Conservation (phyloP, 495 filamentous ascomycete species). For the Bryoglossum gracile region DNA sequence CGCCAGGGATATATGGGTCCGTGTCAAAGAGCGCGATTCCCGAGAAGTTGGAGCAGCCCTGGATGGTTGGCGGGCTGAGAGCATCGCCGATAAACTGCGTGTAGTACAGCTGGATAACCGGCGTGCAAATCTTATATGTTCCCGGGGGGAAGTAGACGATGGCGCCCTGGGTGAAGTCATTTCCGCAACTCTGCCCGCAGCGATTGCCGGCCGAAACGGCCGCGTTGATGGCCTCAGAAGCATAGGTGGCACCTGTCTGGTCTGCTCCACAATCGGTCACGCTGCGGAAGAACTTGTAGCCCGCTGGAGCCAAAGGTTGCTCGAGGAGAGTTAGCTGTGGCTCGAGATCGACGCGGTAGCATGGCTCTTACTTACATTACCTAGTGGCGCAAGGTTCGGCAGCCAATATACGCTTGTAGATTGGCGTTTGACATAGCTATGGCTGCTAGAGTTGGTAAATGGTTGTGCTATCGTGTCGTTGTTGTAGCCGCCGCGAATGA, state of each 20-base stretch:
- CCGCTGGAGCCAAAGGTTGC: too few relatives aligned
- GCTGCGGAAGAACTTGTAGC: conserved; percentile 45
- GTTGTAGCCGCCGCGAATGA: too few relatives aligned
- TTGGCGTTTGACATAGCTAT: too few relatives aligned
- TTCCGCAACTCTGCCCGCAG: conserved; percentile 45
- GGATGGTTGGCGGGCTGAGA: conserved; percentile 53
- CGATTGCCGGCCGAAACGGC: conserved; percentile 41
- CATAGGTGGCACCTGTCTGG: conserved; percentile 25
- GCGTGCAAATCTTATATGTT: conserved; percentile 19
- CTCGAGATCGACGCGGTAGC: too few relatives aligned
- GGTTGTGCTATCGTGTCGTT: too few relatives aligned
- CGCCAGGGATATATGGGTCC: conserved; percentile 34
- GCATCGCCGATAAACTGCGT: conserved; percentile 35
- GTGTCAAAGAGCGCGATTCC: conserved; percentile 29
- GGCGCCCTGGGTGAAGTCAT: conserved; percentile 37
- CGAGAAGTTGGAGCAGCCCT: conserved; percentile 42
- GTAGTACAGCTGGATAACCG: conserved; percentile 26
- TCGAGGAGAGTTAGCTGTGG: too few relatives aligned
- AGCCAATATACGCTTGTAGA: too few relatives aligned
- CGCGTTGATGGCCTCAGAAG: conserved; percentile 46
- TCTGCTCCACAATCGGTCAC: conserved; percentile 17
- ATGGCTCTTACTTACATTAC: too few relatives aligned
- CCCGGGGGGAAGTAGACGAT: conserved; percentile 44
- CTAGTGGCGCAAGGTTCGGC: too few relatives aligned
- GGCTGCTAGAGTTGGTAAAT: too few relatives aligned